Evolutionary conservation across 345 rosid species (phyloP).

Genomic region (Kernera saxatilis): DNA sequence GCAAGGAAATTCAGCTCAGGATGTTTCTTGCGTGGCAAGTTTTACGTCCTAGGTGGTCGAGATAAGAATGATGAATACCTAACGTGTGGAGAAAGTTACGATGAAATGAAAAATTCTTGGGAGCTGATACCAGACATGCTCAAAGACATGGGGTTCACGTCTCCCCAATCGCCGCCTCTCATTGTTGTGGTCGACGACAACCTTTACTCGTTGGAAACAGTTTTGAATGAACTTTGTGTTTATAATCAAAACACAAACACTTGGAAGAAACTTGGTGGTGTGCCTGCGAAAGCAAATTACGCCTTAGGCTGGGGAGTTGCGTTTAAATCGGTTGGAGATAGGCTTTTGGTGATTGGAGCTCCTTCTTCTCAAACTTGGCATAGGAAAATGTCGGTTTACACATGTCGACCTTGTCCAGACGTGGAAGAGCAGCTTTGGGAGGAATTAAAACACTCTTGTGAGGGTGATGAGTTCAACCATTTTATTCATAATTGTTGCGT

Average conservation of each 20-base stretch:
- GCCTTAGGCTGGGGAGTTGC: slow-evolving; percentile 75
- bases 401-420: slow-evolving; percentile 40
- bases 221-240: slow-evolving; percentile 44
- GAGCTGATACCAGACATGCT: slow-evolving; percentile 45
- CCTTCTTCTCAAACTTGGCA: slow-evolving; percentile 26
- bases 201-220: slow-evolving; percentile 57
- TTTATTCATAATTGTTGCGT: background rate
- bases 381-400: slow-evolving; percentile 48
- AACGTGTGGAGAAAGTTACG: slow-evolving; percentile 14
- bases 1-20: slow-evolving; percentile 49
- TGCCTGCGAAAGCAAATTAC: slow-evolving; percentile 52
- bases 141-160: slow-evolving; percentile 29
- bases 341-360: slow-evolving; percentile 63
- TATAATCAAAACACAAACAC: slow-evolving; percentile 43
- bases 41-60: slow-evolving; percentile 62
- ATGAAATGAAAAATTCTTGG: slow-evolving; percentile 46
- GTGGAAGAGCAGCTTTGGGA: slow-evolving; percentile 32
- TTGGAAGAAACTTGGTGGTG: slow-evolving; percentile 57
- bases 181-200: slow-evolving; percentile 53
- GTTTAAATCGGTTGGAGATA: slow-evolving; percentile 5
- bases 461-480: background rate
- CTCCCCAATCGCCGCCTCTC: slow-evolving; percentile 56
- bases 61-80: slow-evolving; percentile 37
- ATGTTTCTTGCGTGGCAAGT: slow-evolving; percentile 54
- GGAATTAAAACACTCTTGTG: background rate